Base-by-base conservation (phyloP, 208 protist genomes). In the Lotmaria passim region DNA sequence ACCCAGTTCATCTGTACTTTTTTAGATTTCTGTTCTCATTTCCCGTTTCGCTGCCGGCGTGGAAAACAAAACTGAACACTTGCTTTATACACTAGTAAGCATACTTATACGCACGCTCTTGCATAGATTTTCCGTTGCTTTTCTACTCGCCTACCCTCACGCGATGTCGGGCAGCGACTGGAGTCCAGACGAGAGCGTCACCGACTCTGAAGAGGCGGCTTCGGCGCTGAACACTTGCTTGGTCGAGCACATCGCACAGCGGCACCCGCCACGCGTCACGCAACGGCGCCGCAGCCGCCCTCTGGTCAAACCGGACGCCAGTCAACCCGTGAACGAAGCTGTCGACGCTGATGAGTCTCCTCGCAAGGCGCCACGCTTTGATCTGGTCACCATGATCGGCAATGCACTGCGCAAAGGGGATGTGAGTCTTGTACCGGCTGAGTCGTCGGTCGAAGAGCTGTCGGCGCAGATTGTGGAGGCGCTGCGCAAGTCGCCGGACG, bases 401-500 rank as follows among this genome's bases (percentile, higher is more conserved):
- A 36, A 46, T 30, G 64, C 75, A 12, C 50, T 81, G 28, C 26
- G 14, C 11, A 58, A 70, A 51, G 69, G 53, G 4, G 24, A 50
- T n/a, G 33, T 43, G 17, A 3, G 7, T 0, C 43, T 28, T 11
- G 7, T 43, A 33, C 60, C 62, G 17, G 17, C 34, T 6, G 68
- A 64, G 3, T 36, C 17, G 34, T 17, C 48, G 15, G 47, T 68
- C 24, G 55, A 62, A 23, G 30, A 58, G 3, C 21, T 83, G 38
- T 66, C 79, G 36, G 53, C 56, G 10, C 43, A 46, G 7, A 75
- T 89, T 30, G 65, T 55, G 31, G 57, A 57, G 28, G 68, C 65
- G 24, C 47, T 84, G 11, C 59, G 67, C 15, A 21, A 60, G 33
- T 73, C 61, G 17, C 51, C 47, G 4, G 77, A 75, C 15, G 73